Evolutionary conservation across 805 yeast species (phyloP).

Genomic region (Candida ascalaphidarum): DNA sequence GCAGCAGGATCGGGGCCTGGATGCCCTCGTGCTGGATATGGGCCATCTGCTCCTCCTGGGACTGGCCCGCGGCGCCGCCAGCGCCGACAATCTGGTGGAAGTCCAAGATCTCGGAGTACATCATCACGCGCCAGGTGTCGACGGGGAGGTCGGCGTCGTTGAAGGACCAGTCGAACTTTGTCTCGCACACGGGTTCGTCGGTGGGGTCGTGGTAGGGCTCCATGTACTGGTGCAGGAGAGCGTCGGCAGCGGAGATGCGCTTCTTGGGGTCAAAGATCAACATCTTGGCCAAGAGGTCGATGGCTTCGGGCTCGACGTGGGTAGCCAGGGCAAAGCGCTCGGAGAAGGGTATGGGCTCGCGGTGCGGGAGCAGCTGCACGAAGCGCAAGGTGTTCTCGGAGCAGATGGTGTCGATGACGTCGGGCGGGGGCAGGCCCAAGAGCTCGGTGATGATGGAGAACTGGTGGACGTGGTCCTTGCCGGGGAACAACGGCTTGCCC

Average conservation of each 20-base stretch:
- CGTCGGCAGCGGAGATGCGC: constrained; percentile 88
- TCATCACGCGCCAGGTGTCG: constrained; percentile 98
- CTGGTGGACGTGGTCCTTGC: constrained; percentile 97
- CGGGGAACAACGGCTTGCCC: constrained; percentile 95
- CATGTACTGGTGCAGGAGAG: constrained; percentile 82
- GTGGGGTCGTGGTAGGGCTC: constrained; percentile 95
- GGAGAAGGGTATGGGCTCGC: constrained; percentile 84
- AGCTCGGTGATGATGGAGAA: constrained; percentile 94
- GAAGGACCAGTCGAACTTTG: constrained; percentile 95
- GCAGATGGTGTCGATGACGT: constrained; percentile 92
- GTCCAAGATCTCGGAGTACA: constrained; percentile 94
- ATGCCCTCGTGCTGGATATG: constrained; percentile 19
- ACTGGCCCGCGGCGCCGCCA: constrained; percentile 11
- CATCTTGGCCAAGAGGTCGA: constrained; percentile 83
- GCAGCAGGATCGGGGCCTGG: constrained; percentile 10
- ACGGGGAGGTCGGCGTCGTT: constrained; percentile 97
- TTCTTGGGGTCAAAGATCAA: constrained; percentile 91
- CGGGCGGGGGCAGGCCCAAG: constrained; percentile 92
- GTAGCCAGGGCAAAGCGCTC: constrained; percentile 63
- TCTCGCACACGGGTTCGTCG: constrained; percentile 92
- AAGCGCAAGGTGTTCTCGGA: constrained; percentile 91
- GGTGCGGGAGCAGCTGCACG: constrained; percentile 86
- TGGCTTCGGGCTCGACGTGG: constrained; percentile 44
- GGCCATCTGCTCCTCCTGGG: constrained; percentile 14
- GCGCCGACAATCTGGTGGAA: constrained; percentile 80